Conservation (phyloP, 768 basidiomycete genomes). For the Podaxis rugospora region DNA sequence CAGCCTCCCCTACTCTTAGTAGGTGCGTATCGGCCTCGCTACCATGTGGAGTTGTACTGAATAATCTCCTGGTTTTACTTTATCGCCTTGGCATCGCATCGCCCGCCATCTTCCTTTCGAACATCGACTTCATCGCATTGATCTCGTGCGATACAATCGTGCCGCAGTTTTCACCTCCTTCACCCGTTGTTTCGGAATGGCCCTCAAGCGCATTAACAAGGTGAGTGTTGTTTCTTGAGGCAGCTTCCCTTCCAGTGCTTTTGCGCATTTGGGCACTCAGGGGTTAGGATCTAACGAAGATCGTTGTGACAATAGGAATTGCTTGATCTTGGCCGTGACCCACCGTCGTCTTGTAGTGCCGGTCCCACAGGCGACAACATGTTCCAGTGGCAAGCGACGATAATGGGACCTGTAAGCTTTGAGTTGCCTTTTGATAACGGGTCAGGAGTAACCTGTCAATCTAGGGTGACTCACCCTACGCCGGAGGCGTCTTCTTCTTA, state of each 20-base stretch:
- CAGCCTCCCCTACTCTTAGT: slow-evolving; percentile 20
- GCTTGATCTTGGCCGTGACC: slow-evolving; percentile 98
- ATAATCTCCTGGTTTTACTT: slow-evolving; percentile 7
- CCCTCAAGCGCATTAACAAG: slow-evolving; percentile 99
- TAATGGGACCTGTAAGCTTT: slow-evolving; percentile 91
- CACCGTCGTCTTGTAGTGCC: slow-evolving; percentile 98
- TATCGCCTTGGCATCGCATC: slow-evolving; percentile 31
- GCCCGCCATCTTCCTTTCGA: slow-evolving; percentile 15
- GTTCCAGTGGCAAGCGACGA: slow-evolving; percentile 99
- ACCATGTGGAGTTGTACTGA: slow-evolving; percentile 12
- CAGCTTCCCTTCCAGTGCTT: slow-evolving; percentile 8
- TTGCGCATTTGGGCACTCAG: slow-evolving; percentile 10
- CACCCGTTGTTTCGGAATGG: slow-evolving; percentile 53
- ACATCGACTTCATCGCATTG: slow-evolving; percentile 25
- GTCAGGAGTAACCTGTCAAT: slow-evolving; percentile 21
- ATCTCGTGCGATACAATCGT: slow-evolving; percentile 41
- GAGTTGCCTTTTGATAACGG: slow-evolving; percentile 15
- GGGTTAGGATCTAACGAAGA: slow-evolving; percentile 12
- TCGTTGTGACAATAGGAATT: slow-evolving; percentile 67
- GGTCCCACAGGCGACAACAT: slow-evolving; percentile 97
- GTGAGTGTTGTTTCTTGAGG: slow-evolving; percentile 32
- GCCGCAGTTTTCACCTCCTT: slow-evolving; percentile 25
- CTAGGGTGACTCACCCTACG: slow-evolving; percentile 95
- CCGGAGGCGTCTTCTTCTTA: slow-evolving; percentile 99
- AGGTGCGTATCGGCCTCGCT: slow-evolving; percentile 26